Evolutionary conservation across 208 protist species (phyloP).

Genomic region (Leishmania braziliensis): DNA sequence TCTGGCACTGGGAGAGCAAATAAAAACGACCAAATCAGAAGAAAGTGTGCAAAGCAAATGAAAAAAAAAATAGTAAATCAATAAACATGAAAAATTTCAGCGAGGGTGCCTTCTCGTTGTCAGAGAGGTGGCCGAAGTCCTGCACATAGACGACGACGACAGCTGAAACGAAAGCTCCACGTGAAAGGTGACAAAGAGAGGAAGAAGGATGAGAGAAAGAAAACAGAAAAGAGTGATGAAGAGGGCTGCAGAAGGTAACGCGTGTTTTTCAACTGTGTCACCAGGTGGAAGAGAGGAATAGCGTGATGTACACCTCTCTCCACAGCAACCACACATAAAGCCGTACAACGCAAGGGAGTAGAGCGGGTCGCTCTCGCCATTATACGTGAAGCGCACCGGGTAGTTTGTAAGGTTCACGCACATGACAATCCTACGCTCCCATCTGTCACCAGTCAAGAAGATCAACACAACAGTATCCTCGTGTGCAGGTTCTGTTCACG

Average conservation of each 20-base stretch:
- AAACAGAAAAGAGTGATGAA: slow-evolving; percentile 2
- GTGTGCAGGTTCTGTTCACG: neutral
- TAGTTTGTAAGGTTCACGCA: neutral
- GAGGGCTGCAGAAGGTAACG: neutral
- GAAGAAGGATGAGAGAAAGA: neutral
- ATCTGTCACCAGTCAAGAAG: neutral
- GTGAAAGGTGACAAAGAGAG: neutral
- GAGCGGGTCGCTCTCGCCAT: neutral
- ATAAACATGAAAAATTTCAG: neutral
- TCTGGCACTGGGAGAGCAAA: neutral
- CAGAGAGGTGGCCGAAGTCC: neutral
- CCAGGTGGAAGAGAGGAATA: neutral
- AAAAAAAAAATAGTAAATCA: too few species aligned
- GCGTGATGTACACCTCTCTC: neutral
- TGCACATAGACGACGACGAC: neutral
- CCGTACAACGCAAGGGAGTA: neutral
- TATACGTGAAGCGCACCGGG: neutral
- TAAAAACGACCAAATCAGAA: neutral
- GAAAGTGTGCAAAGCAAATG: neutral
- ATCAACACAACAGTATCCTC: too few species aligned
- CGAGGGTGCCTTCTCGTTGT: neutral
- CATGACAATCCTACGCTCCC: neutral
- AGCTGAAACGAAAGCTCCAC: neutral
- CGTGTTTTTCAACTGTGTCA: neutral
- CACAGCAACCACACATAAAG: neutral